Conservation (phyloP, 2,329 filamentous ascomycete genomes). For the Balansia obtecta region DNA sequence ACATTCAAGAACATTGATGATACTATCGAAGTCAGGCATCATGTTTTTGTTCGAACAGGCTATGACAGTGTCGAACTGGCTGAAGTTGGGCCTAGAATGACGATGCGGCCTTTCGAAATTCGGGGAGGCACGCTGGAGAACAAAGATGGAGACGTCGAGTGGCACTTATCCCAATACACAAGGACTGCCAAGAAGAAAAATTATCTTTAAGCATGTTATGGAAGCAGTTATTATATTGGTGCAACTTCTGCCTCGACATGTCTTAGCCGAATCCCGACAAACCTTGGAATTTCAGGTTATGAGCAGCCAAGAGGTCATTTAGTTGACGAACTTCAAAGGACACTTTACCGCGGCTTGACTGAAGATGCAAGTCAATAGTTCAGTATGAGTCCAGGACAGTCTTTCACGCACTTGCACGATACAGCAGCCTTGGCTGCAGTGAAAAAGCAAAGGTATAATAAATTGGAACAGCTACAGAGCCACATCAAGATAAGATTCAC, state of each 20-base stretch:
- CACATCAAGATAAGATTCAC: too few relatives aligned
- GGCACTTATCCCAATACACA: slow-evolving; percentile 93
- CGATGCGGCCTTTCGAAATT: slow-evolving; percentile 93
- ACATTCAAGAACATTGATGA: slow-evolving; percentile 94
- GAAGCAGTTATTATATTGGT: background rate
- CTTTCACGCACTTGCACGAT: too few relatives aligned
- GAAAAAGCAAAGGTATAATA: too few relatives aligned
- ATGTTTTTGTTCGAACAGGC: slow-evolving; percentile 85
- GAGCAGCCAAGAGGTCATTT: background rate
- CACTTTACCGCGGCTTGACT: too few relatives aligned
- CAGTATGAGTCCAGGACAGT: too few relatives aligned
- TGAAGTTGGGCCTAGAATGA: slow-evolving; percentile 89
- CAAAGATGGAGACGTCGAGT: slow-evolving; percentile 91
- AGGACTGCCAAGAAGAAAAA: slow-evolving; percentile 86
- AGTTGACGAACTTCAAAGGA: too few relatives aligned
- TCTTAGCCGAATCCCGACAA: background rate
- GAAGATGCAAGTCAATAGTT: too few relatives aligned
- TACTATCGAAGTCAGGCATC: slow-evolving; percentile 70
- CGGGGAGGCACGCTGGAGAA: slow-evolving; percentile 83
- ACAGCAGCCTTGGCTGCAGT: too few relatives aligned
- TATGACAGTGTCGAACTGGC: slow-evolving; percentile 81
- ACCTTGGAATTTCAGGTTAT: background rate
- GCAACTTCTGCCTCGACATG: too few relatives aligned
- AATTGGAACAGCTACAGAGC: too few relatives aligned
- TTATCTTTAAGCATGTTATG: slow-evolving; percentile 2